A percentile compares a stretch with the other conserved stretches of the same genome.
phyloP scores from a whole-genome alignment of 78 protist genomes.

The Chrysochromulina tobinii region DNA sequence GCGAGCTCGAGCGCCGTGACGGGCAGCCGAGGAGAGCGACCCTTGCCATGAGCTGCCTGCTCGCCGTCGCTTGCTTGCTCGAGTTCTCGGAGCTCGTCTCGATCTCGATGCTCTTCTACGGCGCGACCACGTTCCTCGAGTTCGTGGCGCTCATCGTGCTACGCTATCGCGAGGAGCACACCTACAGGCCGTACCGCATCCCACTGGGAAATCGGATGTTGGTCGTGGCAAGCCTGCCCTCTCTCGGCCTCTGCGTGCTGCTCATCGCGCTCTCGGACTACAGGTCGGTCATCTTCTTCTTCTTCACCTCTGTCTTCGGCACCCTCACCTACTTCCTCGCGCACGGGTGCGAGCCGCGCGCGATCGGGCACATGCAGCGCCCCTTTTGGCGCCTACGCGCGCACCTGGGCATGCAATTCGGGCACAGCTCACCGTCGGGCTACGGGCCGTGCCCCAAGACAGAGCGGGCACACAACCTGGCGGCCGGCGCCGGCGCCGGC shows the following conservation, averaged over 20 bases:
- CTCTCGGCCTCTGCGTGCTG: background rate
- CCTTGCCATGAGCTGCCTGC: background rate
- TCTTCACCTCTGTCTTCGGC: background rate
- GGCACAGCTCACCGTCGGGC: too few relatives aligned
- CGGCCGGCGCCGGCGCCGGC: too few relatives aligned
- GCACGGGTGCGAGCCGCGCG: background rate
- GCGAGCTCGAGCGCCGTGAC: background rate
- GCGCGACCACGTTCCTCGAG: background rate
- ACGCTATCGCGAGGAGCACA: background rate
- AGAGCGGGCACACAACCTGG: too few relatives aligned
- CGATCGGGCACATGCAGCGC: too few relatives aligned
- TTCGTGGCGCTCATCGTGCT: background rate
- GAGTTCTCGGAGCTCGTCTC: background rate
- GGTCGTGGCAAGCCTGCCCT: background rate
- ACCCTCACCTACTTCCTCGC: background rate
- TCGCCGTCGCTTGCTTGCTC: background rate
- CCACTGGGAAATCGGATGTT: background rate
- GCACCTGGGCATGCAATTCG: too few relatives aligned
- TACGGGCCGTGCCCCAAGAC: too few relatives aligned
- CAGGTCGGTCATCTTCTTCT: background rate
- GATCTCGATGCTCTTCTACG: slow-evolving; percentile 12
- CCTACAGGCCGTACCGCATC: background rate
- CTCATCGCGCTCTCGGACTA: background rate
- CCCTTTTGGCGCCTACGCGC: too few relatives aligned
- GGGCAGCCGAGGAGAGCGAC: background rate